These are phyloP conservation scores for Paratrypanosoma confusum DNA, from an alignment of 208 protist genomes.

Conservation along the genomic window DNA sequence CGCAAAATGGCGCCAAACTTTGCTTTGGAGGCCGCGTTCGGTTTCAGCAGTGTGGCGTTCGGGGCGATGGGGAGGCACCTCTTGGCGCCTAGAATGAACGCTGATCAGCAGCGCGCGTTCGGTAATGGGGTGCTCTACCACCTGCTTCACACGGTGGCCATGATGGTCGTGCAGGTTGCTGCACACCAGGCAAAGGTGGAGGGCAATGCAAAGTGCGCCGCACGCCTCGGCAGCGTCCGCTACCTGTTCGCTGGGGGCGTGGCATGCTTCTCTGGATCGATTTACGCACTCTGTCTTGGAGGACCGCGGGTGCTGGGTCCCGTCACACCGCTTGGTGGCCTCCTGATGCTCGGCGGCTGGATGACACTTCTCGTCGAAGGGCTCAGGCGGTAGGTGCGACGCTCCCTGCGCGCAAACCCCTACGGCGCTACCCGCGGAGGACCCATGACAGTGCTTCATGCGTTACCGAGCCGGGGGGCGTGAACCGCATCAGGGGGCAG, in stretches of 20 bases:
- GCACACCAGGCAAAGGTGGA: conserved; percentile 5
- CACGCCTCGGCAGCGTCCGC: conserved; percentile 8
- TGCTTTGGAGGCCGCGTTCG: too few relatives aligned
- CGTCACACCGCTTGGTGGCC: conserved; percentile 24
- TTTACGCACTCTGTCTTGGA: conserved; percentile 27
- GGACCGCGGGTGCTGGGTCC: conserved; percentile 11
- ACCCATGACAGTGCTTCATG: too few relatives aligned
- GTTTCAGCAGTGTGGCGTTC: conserved; percentile 13
- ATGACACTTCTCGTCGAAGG: too few relatives aligned
- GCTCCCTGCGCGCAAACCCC: too few relatives aligned
- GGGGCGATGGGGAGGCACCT: conserved; percentile 42
- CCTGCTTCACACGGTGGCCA: conserved; percentile 50
- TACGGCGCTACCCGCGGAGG: too few relatives aligned
- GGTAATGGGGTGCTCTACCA: conserved; percentile 51
- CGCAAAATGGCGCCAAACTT: too few relatives aligned
- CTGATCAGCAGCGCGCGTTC: conserved; percentile 29
- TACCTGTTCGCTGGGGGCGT: conserved; percentile 22
- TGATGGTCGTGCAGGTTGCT: conserved; percentile 30
- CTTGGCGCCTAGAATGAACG: conserved; percentile 33
- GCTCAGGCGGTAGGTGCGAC: too few relatives aligned
- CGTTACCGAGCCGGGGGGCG: too few relatives aligned
- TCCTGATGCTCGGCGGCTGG: conserved; percentile 37
- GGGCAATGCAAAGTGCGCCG: too few relatives aligned
- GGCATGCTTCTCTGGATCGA: conserved; percentile 26
- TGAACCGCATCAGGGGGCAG: too few relatives aligned